Evolutionary conservation across 495 filamentous ascomycete genomes (phyloP).

Genomic region (Hypoxylon rickii): DNA sequence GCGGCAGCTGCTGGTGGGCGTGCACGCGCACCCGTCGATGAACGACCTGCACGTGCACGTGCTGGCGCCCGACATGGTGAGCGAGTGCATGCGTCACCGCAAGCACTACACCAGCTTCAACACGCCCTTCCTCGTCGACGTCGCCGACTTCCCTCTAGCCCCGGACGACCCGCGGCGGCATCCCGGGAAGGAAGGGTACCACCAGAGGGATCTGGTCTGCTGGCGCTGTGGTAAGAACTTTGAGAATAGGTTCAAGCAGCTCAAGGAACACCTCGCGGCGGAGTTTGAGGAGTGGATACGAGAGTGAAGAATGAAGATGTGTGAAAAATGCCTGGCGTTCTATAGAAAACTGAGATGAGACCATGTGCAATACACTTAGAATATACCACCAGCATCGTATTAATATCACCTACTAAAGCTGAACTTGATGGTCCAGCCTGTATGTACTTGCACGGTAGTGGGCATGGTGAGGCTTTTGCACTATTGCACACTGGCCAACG

Average conservation of each 20-base stretch:
- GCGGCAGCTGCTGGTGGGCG: slow-evolving; percentile 72
- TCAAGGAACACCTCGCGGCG: slow-evolving; percentile 79
- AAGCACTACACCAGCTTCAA: slow-evolving; percentile 95
- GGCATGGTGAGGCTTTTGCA: no score
- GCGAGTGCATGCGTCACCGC: slow-evolving; percentile 70
- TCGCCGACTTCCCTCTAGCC: slow-evolving; percentile 81
- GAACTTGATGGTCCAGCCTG: no score
- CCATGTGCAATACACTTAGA: no score
- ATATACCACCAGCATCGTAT: no score
- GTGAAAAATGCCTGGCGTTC: background rate
- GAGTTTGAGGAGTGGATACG: slow-evolving; percentile 85
- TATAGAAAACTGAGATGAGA: background rate
- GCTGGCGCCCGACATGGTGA: slow-evolving; percentile 72
- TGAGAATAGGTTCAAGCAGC: slow-evolving; percentile 66
- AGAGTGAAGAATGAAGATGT: slow-evolving; percentile 49
- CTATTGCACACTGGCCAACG: no score
- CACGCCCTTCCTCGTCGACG: slow-evolving; percentile 79
- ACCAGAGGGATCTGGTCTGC: slow-evolving; percentile 69
- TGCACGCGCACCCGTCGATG: slow-evolving; percentile 91
- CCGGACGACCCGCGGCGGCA: slow-evolving; percentile 63
- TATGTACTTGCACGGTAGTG: no score
- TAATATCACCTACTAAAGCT: no score
- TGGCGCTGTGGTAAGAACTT: slow-evolving; percentile 85
- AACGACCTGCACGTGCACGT: slow-evolving; percentile 91
- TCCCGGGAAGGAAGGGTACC: slow-evolving; percentile 58